Evolutionary conservation across 805 yeast genomes (phyloP).

Genomic region (Starmerella powellii): DNA sequence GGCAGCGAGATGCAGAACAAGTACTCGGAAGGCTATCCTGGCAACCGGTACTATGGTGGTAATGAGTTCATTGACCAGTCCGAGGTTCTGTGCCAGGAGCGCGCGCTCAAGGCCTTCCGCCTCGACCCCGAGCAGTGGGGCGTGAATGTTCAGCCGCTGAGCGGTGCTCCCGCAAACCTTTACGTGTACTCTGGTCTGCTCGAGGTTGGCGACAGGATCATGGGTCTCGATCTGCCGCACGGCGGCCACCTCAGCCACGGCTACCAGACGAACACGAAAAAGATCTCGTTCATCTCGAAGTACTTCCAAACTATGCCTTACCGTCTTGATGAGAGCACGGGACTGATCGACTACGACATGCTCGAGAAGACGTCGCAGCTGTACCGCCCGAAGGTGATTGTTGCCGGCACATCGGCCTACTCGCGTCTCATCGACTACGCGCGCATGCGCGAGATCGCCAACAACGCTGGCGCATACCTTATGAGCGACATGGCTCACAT

Average conservation of each 20-base stretch:
- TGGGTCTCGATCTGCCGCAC: constrained; percentile 97
- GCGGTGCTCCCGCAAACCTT: constrained; percentile 95
- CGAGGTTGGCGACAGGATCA: constrained; percentile 81
- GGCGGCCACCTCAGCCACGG: constrained; percentile 98
- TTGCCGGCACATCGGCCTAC: constrained; percentile 97
- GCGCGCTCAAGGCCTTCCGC: constrained; percentile 78
- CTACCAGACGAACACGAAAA: constrained; percentile 79
- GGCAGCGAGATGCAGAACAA: constrained; percentile 97
- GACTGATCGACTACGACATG: constrained; percentile 82
- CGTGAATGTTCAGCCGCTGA: constrained; percentile 87
- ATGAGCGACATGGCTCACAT: constrained; percentile 96
- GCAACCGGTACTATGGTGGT: constrained; percentile 96
- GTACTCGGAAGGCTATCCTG: constrained; percentile 97
- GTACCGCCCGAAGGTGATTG: constrained; percentile 87
- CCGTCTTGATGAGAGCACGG: constrained; percentile 74
- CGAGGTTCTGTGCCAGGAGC: constrained; percentile 76
- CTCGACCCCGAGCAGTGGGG: constrained; percentile 83
- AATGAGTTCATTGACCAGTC: constrained; percentile 87
- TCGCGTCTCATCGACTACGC: constrained; percentile 81
- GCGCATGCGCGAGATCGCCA: constrained; percentile 82
- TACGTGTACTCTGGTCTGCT: constrained; percentile 81
- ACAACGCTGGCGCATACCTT: constrained; percentile 83
- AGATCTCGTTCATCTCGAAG: constrained; percentile 82
- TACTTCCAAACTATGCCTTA: constrained; percentile 98
- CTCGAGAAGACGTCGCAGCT: constrained; percentile 69